Percentiles rank a stretch among this genome's conserved stretches.
Evolutionary conservation across 768 basidiomycete genomes (phyloP).

Genomic region (Leccinum barrowsii): DNA sequence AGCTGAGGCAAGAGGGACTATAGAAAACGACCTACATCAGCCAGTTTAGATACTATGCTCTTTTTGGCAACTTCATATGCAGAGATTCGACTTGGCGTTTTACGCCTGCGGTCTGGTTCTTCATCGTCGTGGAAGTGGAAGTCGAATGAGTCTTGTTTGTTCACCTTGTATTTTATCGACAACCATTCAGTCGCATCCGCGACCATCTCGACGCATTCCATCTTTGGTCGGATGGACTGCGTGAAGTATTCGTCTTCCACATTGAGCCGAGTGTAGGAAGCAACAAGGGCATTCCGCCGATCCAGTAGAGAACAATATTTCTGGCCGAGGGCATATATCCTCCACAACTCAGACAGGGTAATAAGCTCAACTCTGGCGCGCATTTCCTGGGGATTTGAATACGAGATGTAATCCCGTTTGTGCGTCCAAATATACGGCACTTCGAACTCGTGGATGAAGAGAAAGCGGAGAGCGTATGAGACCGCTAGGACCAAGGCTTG

Average conservation of each 20-base stretch:
- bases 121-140: constrained; percentile 74
- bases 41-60: constrained; percentile 70
- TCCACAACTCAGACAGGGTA: constrained; percentile 80
- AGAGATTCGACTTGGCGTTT: constrained; percentile 80
- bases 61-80: constrained; percentile 83
- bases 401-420: constrained; percentile 85
- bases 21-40: constrained; percentile 53
- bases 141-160: constrained; percentile 57
- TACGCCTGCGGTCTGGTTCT: constrained; percentile 56
- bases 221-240: constrained; percentile 57
- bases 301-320: constrained; percentile 86
- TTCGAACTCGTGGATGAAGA: constrained; percentile 87
- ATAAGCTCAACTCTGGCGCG: constrained; percentile 69
- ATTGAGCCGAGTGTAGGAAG: constrained; percentile 66
- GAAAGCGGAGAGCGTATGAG: constrained; percentile 68
- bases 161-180: constrained; percentile 75
- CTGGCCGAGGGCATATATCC: constrained; percentile 83
- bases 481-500: constrained; percentile 75
- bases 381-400: constrained; percentile 68
- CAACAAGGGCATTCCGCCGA: constrained; percentile 57
- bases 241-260: constrained; percentile 75
- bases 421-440: constrained; percentile 95
- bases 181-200: constrained; percentile 93
- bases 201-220: constrained; percentile 83
- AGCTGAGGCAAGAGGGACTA: background rate